These are phyloP conservation scores for Penicillium pancosmium DNA, from an alignment of 495 filamentous ascomycete genomes.

Conservation along the genomic window DNA sequence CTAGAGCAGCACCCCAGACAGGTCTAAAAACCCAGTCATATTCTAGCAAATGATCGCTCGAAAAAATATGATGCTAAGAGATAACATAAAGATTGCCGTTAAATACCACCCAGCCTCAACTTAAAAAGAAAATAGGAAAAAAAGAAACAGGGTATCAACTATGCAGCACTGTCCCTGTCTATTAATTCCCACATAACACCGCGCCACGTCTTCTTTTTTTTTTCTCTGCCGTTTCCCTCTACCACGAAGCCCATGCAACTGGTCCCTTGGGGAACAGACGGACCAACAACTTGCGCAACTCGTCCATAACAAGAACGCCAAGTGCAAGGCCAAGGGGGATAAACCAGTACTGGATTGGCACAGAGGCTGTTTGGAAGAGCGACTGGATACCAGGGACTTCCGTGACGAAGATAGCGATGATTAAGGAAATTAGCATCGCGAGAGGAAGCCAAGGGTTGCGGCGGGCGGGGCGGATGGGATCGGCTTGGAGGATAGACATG, in stretches of 20 bases:
- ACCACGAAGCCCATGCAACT: constrained; percentile 51
- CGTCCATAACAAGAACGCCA: constrained; percentile 53
- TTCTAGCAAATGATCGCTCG: neutral
- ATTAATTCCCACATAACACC: no score
- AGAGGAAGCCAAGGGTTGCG: constrained; percentile 54
- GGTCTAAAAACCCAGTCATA: neutral
- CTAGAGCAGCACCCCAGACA: neutral
- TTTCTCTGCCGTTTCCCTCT: neutral
- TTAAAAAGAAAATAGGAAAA: no score
- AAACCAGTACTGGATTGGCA: constrained; percentile 55
- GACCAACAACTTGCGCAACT: constrained; percentile 51
- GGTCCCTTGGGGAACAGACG: constrained; percentile 44
- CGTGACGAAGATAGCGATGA: constrained; percentile 56
- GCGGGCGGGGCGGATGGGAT: constrained; percentile 49
- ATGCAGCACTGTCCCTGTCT: no score
- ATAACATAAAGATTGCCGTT: neutral
- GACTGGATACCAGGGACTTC: constrained; percentile 51
- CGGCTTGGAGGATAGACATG: constrained; percentile 53
- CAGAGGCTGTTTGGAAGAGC: constrained; percentile 49
- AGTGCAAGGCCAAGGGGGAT: constrained; percentile 51
- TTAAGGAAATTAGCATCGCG: constrained; percentile 44
- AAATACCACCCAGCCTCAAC: no score
- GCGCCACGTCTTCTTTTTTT: no score
- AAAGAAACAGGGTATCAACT: no score
- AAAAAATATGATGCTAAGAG: neutral